These are phyloP conservation scores for Saccharomyces mikatae DNA, from an alignment of 805 yeast genomes.

Conservation along the genomic window DNA sequence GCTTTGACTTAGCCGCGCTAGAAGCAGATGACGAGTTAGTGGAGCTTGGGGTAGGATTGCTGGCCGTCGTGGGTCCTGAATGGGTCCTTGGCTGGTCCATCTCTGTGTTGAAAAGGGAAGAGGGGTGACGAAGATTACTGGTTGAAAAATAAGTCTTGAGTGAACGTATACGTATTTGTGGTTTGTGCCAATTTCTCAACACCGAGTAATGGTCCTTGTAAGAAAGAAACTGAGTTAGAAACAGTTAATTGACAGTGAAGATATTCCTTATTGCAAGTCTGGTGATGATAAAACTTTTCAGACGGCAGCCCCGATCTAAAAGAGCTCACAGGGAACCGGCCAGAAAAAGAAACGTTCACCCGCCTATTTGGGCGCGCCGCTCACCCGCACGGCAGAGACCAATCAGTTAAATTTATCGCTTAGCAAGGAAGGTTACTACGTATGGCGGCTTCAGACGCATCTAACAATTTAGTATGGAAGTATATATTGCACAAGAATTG, in stretches of 20 bases:
- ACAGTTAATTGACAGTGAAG: not conserved
- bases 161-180: not conserved
- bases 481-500: not conserved
- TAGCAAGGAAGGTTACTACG: not conserved
- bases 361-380: not conserved
- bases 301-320: not conserved
- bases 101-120: not conserved
- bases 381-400: not conserved
- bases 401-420: not conserved
- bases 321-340: slow-evolving; percentile 1
- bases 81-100: slow-evolving; percentile 14
- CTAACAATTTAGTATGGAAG: not conserved
- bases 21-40: slow-evolving; percentile 3
- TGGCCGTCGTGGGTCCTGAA: not conserved
- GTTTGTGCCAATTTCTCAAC: not conserved
- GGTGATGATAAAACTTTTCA: slow-evolving; percentile 1
- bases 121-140: not conserved
- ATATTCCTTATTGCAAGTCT: not conserved
- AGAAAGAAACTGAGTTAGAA: not conserved
- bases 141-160: not conserved
- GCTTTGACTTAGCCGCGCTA: not conserved
- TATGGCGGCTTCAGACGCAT: not conserved
- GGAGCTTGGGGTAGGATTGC: slow-evolving; percentile 7
- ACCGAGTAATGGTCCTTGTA: not conserved
- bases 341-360: not conserved